These are phyloP conservation scores for Bruguiera gymnorhiza DNA, from an alignment of 345 rosid species.

Conservation along the genomic window DNA sequence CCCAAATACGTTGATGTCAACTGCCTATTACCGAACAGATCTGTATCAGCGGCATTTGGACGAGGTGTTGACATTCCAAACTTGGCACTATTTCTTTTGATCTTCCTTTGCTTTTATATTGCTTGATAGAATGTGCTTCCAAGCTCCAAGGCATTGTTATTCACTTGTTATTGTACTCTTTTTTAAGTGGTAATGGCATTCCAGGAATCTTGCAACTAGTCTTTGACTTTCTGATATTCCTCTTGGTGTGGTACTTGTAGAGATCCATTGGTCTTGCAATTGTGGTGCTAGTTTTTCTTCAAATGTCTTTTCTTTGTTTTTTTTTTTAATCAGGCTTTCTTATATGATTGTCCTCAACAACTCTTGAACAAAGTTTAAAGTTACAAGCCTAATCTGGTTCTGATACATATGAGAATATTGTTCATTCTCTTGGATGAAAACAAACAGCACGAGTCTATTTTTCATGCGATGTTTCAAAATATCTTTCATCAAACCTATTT, in stretches of 20 bases:
- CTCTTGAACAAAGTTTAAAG: not conserved
- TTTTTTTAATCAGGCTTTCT: not conserved
- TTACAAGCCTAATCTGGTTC: not conserved
- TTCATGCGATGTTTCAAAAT: not conserved
- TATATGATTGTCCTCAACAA: not conserved
- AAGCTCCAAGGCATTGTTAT: not conserved
- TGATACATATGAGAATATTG: not conserved
- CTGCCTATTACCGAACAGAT: slow-evolving; percentile 81
- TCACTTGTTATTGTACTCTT: not conserved
- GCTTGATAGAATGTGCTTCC: not conserved
- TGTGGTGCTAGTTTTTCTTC: not conserved
- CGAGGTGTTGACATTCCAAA: slow-evolving; percentile 42
- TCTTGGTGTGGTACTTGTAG: not conserved
- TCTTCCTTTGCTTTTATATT: not conserved
- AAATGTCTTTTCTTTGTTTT: not conserved
- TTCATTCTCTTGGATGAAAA: not conserved
- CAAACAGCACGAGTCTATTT: not conserved
- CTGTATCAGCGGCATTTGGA: slow-evolving; percentile 53
- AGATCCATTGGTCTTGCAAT: not conserved
- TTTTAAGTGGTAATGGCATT: not conserved
- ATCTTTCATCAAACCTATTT: not conserved
- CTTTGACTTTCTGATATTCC: not conserved
- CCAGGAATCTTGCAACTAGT: not conserved
- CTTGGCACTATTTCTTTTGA: not conserved
- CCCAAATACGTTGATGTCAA: slow-evolving; percentile 75